Evolutionary conservation across 768 basidiomycete genomes (phyloP).

Genomic region (Suillus ampliporus): DNA sequence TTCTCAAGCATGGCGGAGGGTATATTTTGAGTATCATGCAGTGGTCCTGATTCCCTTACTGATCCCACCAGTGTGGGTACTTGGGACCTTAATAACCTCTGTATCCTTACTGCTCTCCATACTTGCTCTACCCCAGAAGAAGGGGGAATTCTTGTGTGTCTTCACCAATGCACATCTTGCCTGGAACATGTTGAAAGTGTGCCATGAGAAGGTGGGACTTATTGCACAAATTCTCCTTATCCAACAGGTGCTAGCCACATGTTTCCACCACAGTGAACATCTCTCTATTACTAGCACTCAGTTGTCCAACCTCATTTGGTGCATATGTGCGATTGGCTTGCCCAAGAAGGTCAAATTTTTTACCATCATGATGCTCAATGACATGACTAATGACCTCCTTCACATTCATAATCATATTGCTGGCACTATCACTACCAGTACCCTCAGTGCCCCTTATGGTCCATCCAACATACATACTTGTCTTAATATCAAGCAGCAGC

Average conservation of each 20-base stretch:
- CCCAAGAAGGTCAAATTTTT: slow-evolving; percentile 20
- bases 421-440: slow-evolving; percentile 2
- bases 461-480: background rate
- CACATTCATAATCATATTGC: slow-evolving; percentile 17
- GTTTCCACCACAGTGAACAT: slow-evolving; percentile 6
- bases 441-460: background rate
- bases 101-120: slow-evolving; percentile 10
- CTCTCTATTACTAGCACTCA: slow-evolving; percentile 9
- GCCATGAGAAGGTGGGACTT: slow-evolving; percentile 24
- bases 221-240: too few relatives aligned
- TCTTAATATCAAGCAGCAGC: slow-evolving; percentile 9
- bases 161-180: slow-evolving; percentile 5
- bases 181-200: slow-evolving; percentile 15
- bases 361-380: slow-evolving; percentile 19
- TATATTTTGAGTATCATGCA: slow-evolving; percentile 2
- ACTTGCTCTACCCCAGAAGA: background rate
- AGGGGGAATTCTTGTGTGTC: background rate
- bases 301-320: slow-evolving; percentile 17
- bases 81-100: slow-evolving; percentile 15
- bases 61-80: background rate
- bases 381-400: slow-evolving; percentile 15
- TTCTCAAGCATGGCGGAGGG: slow-evolving; percentile 1
- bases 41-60: background rate
- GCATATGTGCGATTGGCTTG: slow-evolving; percentile 24
- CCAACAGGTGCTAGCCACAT: slow-evolving; percentile 19